Evolutionary conservation across 202 grass and related monocot species (phyloP), one percentile per base, ranked within the genome.

Genomic region (Brachypodium distachyon): DNA sequence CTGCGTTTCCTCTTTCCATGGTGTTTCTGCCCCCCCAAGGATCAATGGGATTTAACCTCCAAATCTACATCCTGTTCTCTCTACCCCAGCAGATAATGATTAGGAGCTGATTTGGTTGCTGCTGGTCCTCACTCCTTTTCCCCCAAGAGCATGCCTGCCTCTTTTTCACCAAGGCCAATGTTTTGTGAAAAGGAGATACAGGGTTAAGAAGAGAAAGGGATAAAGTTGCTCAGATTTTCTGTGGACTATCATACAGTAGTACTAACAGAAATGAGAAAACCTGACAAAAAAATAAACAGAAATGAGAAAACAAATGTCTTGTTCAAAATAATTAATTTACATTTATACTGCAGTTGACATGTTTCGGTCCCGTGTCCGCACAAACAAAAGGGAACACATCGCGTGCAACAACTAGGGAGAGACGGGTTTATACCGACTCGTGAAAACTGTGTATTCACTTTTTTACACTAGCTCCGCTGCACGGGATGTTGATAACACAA

Each of bases 161-260:
- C 31, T 68, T 83, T 79, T 88, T 88, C 62, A 64, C 62, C 76
- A 27, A 52, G 62, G 76, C 76, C 76, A 49, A 80, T 60, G 70
- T 76, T 84, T 80, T 80, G 76, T 80, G 81, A 84, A 84, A 88
- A 80, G 86, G 69, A 75, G 76, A 60, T 48, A 46, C 70, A 75
- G 75, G 61, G 62, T 53, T 63, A 37, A 54, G 70, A 34, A 72
- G 61, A 80, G n/a, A 2, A 5, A 3, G 58, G 51, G 14, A 43
- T 73, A 67, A 74, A 81, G 67, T 72, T 59, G 27, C 16, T 40
- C 26, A 69, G 70, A 75, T 80, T 69, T 70, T 80, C 61, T 67
- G 39, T 53, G 74, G 39, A 36, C 43, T 53, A 67, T 17, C 80
- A 42, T 79, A 53, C 27, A 12, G 36, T 55, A 14, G 32, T 67